Base-by-base conservation (phyloP, 2,329 filamentous ascomycete species). In the Aspergillus unguis region DNA sequence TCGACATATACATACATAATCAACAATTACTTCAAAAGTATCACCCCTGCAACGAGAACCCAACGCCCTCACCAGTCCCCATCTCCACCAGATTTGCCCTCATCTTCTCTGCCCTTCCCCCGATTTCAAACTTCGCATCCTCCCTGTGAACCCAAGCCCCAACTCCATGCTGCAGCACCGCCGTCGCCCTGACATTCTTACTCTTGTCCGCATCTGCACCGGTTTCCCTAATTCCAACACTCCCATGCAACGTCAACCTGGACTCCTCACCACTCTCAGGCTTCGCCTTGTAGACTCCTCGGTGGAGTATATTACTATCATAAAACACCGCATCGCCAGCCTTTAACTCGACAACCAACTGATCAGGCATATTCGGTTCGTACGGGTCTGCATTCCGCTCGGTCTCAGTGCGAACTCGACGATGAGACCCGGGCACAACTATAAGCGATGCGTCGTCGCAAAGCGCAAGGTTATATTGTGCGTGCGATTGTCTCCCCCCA, bases 401-500 rank as follows among this genome's bases (percentile, higher is more conserved):
- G 0, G 62, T 67, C 4, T 83, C 79, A 1, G 89, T 95, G 41
- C 90, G 75, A 32, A 87, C 81, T 5, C 90, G 81, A 28, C 67
- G 72, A 69, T 96, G 91, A 4, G 85, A 88, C 0, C 87, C 88
- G 0, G 90, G 90, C 0, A 95, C 82, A 0, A 94, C 84, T 6
- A 95, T 74, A 5, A 95, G 73, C 44, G 83, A 86, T 10, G 80
- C 77, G 67, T 95, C 91, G 33, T 86, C 82, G 66, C 84, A 91
- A 6, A 95, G 77, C 6, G 90, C 86, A 40, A 95, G 77, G 68
- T 96, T 96, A 82, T 90, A 96, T 75, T 96, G 91, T 35, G 90
- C 86, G 63, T 94, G 90, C 62, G 81, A 84, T 52, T 85, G 84
- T 0, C 65, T 63, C 9, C 68, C 68, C 1, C 64, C 59, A 0